A percentile compares a stretch with the other conserved stretches of the same genome.
Evolutionary conservation across 768 basidiomycete species (phyloP).

Genomic region (Dendrothele bispora): DNA sequence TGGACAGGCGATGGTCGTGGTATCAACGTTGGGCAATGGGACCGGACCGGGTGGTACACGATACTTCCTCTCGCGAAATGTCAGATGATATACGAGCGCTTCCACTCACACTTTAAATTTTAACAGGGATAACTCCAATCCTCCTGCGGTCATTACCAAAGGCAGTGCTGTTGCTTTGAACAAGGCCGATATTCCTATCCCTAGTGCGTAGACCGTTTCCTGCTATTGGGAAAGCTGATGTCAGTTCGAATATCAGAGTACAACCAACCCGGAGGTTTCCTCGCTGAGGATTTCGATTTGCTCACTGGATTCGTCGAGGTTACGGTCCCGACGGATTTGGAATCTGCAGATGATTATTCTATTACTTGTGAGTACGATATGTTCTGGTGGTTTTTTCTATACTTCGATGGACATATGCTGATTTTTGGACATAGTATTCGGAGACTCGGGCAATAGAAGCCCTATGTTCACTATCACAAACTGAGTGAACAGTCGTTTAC

Average conservation of each 20-base stretch:
- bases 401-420: neutral
- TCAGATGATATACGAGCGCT: neutral
- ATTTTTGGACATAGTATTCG: slow-evolving; percentile 40
- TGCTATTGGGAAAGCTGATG: neutral
- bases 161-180: slow-evolving; percentile 19
- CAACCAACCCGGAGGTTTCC: slow-evolving; percentile 22
- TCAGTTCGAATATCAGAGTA: neutral
- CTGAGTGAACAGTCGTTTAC: too few relatives aligned
- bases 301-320: slow-evolving; percentile 32
- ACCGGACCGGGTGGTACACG: too few relatives aligned
- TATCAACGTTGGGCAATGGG: too few relatives aligned
- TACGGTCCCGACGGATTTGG: slow-evolving; percentile 36
- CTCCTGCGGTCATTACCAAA: slow-evolving; percentile 44
- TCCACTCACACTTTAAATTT: neutral
- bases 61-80: too few relatives aligned
- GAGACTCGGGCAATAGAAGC: slow-evolving; percentile 50
- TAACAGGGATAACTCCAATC: slow-evolving; percentile 37
- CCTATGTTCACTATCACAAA: slow-evolving; percentile 35
- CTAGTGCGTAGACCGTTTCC: slow-evolving; percentile 22
- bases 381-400: too few relatives aligned
- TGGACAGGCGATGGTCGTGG: too few relatives aligned
- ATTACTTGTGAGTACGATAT: slow-evolving; percentile 40
- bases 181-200: slow-evolving; percentile 25
- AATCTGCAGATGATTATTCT: slow-evolving; percentile 29
- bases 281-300: slow-evolving; percentile 37